phyloP scores from a whole-genome alignment of 805 yeast genomes.

The Jamesozyma jinghongensis region DNA sequence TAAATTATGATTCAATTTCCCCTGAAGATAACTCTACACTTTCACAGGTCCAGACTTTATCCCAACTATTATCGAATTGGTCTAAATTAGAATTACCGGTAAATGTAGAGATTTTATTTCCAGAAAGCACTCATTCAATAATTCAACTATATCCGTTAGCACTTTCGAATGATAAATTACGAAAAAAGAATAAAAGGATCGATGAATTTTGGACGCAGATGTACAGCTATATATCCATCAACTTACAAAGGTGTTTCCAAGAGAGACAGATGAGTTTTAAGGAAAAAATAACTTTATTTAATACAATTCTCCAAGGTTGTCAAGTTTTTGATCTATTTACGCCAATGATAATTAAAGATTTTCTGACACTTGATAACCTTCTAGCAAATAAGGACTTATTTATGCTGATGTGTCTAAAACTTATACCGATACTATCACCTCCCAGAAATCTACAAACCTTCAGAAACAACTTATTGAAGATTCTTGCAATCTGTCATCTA shows the following conservation, averaged over 20 bases:
- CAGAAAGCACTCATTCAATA: slow-evolving; percentile 1
- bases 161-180: neutral
- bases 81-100: slow-evolving; percentile 9
- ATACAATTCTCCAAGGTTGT: slow-evolving; percentile 7
- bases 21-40: slow-evolving; percentile 9
- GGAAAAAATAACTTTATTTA: slow-evolving; percentile 4
- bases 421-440: slow-evolving; percentile 8
- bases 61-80: slow-evolving; percentile 16
- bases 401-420: slow-evolving; percentile 4
- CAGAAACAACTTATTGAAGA: slow-evolving; percentile 7
- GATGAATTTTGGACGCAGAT: slow-evolving; percentile 10
- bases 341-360: slow-evolving; percentile 6
- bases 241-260: slow-evolving; percentile 12
- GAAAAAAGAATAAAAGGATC: slow-evolving; percentile 1
- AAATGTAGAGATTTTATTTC: slow-evolving; percentile 9
- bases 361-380: slow-evolving; percentile 12
- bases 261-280: slow-evolving; percentile 3
- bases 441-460: slow-evolving; percentile 1
- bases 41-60: slow-evolving; percentile 9
- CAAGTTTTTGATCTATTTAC: slow-evolving; percentile 7
- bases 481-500: slow-evolving; percentile 15
- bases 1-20: neutral
- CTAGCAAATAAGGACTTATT: slow-evolving; percentile 11
- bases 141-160: slow-evolving; percentile 10
- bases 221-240: slow-evolving; percentile 12